Conservation (phyloP, 139 green algal genomes). For the Microglena sp. region DNA sequence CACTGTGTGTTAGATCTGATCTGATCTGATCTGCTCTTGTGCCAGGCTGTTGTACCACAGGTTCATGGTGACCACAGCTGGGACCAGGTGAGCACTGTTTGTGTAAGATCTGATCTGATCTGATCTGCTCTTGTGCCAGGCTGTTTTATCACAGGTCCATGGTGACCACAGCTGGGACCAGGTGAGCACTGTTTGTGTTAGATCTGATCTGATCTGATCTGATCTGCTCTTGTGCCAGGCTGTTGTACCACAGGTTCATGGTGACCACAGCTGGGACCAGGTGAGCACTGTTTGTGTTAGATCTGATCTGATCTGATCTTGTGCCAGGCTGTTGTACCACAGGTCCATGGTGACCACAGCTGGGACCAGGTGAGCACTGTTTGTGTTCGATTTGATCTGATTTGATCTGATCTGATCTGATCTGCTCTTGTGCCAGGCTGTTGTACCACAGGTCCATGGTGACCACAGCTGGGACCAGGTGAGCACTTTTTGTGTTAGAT, state of each 20-base stretch:
- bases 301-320: slow-evolving; percentile 33
- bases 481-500: neutral
- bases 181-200: too few species aligned
- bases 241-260: slow-evolving; percentile 74
- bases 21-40: too few species aligned
- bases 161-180: slow-evolving; percentile 68
- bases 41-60: slow-evolving; percentile 5
- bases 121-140: slow-evolving; percentile 63
- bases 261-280: slow-evolving; percentile 53
- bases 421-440: slow-evolving; percentile 82
- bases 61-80: slow-evolving; percentile 50
- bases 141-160: slow-evolving; percentile 76
- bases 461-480: slow-evolving; percentile 58
- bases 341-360: slow-evolving; percentile 36
- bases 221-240: slow-evolving; percentile 80
- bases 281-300: slow-evolving; percentile 11
- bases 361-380: slow-evolving; percentile 62
- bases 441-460: slow-evolving; percentile 62
- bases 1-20: too few species aligned
- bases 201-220: slow-evolving; percentile 82
- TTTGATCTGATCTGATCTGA: slow-evolving; percentile 73
- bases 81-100: slow-evolving; percentile 39
- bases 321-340: slow-evolving; percentile 53
- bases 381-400: neutral
- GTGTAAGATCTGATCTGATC: neutral